phyloP scores from a whole-genome alignment of 2,329 filamentous ascomycete species.

The Phialemonium atrogriseum region DNA sequence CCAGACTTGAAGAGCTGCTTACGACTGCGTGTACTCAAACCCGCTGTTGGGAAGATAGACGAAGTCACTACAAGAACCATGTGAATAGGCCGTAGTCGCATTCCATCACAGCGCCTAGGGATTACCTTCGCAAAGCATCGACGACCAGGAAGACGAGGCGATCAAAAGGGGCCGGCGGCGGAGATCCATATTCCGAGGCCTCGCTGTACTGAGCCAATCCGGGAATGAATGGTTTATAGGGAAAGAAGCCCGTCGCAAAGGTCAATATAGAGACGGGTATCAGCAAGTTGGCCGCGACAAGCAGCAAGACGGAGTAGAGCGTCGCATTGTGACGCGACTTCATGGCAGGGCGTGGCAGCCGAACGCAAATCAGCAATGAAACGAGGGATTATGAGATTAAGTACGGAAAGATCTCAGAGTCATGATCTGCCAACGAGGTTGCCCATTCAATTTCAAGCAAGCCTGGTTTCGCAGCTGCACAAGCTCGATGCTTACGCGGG shows the following conservation, averaged over 20 bases:
- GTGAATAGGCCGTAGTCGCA: slow-evolving; percentile 6
- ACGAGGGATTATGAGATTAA: too few species aligned
- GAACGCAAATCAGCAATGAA: too few species aligned
- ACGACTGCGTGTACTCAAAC: slow-evolving; percentile 86
- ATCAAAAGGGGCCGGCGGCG: slow-evolving; percentile 68
- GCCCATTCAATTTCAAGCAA: too few species aligned
- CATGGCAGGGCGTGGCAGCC: too few species aligned
- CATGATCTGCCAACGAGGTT: too few species aligned
- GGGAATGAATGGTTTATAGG: slow-evolving; percentile 88
- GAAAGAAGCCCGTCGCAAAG: slow-evolving; percentile 92
- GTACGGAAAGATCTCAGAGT: too few species aligned
- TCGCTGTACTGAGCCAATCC: slow-evolving; percentile 66
- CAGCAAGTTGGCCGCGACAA: slow-evolving; percentile 65
- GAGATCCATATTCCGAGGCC: slow-evolving; percentile 42
- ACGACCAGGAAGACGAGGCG: slow-evolving; percentile 96
- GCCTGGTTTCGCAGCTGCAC: too few species aligned
- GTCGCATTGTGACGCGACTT: slow-evolving; percentile 18
- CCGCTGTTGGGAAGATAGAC: slow-evolving; percentile 76
- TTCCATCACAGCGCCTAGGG: neutral
- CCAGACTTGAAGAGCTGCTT: slow-evolving; percentile 14
- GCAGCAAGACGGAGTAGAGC: slow-evolving; percentile 29
- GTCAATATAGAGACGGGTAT: slow-evolving; percentile 65
- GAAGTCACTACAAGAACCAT: slow-evolving; percentile 61
- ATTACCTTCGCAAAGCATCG: slow-evolving; percentile 81
- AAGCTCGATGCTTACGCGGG: too few species aligned